Evolutionary conservation across 805 yeast genomes (phyloP), one percentile per base, ranked within the genome.

Genomic region (Hanseniaspora singularis): DNA sequence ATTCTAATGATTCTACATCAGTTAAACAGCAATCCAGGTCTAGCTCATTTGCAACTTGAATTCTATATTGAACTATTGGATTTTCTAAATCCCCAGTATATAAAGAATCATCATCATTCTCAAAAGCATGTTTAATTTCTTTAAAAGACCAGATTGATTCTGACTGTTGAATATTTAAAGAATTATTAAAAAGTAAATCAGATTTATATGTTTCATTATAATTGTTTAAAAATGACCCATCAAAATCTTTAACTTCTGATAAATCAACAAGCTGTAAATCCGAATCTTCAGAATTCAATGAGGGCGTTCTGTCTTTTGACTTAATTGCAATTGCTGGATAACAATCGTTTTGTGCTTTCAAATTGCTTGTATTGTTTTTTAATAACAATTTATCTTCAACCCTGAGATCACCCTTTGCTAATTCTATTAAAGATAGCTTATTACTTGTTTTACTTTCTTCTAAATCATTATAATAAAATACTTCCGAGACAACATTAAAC

Each of bases 401-500:
- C 15, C 11, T n/a, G 10, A 6, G 15, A 11, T 37, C 40, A 14
- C 26, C 31, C 11, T 33, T 33, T 4, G 30, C 26, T 5, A 28
- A 24, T 27, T 42, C 46, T n/a, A 42, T 26, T 28, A 42, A 22
- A 14, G 46, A 42, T 6, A 42, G 8, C 8, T 28, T 27, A 6
- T 36, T 28, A 4, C 6, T 20, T 20, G 28, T 24, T 28, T 42
- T 42, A 16, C 36, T 34, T 22, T 34, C 27, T 11, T 2, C 33
- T 15, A 16, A 18, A 6, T 36, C 31, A 30, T 42, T 30, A 22
- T 42, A 42, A 30, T 34, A 42, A 28, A 42, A 42, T 18, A 42
- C 46, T 16, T 42, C 46, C 1, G 46, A 42, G 14, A 36, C n/a
- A 14, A 42, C 34, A 16, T 36, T 42, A 16, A 42, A 42, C 22